These are phyloP conservation scores for Abrus pulchellus DNA, from an alignment of 306 rosid species.

Conservation along the genomic window DNA sequence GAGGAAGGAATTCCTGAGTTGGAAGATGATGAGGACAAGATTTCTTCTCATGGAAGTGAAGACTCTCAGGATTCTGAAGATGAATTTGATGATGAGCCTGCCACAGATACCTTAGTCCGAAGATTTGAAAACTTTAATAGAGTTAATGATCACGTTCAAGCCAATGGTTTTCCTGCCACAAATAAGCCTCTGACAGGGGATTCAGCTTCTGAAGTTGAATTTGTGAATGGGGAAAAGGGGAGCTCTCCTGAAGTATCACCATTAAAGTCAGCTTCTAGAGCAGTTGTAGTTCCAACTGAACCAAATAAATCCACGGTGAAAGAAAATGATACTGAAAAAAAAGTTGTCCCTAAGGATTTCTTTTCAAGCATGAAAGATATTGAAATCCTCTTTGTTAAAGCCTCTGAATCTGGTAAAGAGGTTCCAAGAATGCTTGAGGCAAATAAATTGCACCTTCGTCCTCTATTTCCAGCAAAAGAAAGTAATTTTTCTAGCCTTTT, in stretches of 20 bases:
- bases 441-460: conserved; percentile 84
- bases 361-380: conserved; percentile 80
- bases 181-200: conserved; percentile 53
- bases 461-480: conserved; percentile 68
- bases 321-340: conserved; percentile 64
- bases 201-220: conserved; percentile 62
- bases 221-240: conserved; percentile 59
- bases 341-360: conserved; percentile 76
- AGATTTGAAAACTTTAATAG: conserved; percentile 79
- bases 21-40: conserved; percentile 74
- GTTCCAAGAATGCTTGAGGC: conserved; percentile 97
- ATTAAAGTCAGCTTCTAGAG: conserved; percentile 56
- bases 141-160: conserved; percentile 62
- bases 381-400: conserved; percentile 72
- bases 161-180: conserved; percentile 56
- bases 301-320: conserved; percentile 49
- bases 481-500: conserved; percentile 64
- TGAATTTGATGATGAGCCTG: conserved; percentile 83
- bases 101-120: conserved; percentile 71
- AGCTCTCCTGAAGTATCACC: conserved; percentile 56
- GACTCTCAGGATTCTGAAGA: conserved; percentile 75
- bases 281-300: conserved; percentile 51
- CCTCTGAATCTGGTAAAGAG: conserved; percentile 86
- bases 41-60: conserved; percentile 63
- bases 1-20: conserved; percentile 74